phyloP scores from a whole-genome alignment of 2,329 filamentous ascomycete genomes.

The Penicillium sp. region DNA sequence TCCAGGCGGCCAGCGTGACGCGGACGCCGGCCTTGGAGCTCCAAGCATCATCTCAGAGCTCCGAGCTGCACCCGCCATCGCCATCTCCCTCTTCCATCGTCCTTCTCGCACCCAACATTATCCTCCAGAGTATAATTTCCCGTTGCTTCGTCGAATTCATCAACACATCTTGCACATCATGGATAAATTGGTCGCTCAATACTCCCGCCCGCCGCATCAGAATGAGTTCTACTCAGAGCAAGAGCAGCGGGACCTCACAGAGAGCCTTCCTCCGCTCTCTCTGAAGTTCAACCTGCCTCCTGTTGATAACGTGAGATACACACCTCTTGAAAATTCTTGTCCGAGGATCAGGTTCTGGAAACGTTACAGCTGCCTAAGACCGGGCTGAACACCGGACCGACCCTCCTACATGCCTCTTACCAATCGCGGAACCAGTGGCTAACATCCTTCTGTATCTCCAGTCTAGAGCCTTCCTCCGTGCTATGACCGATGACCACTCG shows the following conservation, averaged over 20 bases:
- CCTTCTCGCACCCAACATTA: too few relatives aligned
- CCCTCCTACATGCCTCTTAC: too few relatives aligned
- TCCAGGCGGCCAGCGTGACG: constrained; percentile 31
- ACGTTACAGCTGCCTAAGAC: too few relatives aligned
- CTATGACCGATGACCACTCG: constrained; percentile 90
- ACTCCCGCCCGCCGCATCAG: constrained; percentile 68
- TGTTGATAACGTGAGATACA: constrained; percentile 76
- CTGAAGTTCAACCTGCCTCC: constrained; percentile 94
- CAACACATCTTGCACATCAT: constrained; percentile 48
- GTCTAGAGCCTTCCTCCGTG: constrained; percentile 81
- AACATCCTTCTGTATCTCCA: too few relatives aligned
- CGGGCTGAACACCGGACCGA: too few relatives aligned
- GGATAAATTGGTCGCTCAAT: constrained; percentile 87
- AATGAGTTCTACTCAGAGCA: constrained; percentile 64
- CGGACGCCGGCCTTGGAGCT: constrained; percentile 26
- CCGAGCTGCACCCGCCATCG: too few relatives aligned
- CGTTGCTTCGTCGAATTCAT: too few relatives aligned
- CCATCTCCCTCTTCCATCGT: too few relatives aligned
- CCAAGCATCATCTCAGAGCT: constrained; percentile 13
- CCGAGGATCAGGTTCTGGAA: too few relatives aligned
- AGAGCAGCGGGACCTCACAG: constrained; percentile 63
- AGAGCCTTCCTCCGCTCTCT: constrained; percentile 65
- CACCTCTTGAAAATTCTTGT: too few relatives aligned
- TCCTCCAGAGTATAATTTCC: too few relatives aligned
- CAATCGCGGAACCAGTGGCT: too few relatives aligned